Conservation (phyloP, 1,284 basidiomycete genomes). For the Rhodotorula sp. region DNA sequence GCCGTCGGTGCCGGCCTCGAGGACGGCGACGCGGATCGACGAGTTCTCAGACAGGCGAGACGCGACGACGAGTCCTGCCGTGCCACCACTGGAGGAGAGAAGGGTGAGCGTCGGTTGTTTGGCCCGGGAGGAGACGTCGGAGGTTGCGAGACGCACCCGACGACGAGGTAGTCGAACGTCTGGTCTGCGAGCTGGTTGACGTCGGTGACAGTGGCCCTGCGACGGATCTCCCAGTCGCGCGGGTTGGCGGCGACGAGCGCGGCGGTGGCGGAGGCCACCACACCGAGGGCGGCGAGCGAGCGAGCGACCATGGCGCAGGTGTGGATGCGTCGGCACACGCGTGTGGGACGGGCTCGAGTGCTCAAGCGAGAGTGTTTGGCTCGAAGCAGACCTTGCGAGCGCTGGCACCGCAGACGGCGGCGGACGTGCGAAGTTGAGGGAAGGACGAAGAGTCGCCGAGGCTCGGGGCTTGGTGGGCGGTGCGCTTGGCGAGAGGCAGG, state of each 20-base stretch:
- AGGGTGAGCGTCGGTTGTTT: background rate
- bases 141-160: conserved; percentile 24
- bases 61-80: conserved; percentile 71
- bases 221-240: conserved; percentile 7
- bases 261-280: background rate
- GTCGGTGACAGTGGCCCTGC: conserved; percentile 26
- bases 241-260: background rate
- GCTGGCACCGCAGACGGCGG: too few relatives aligned
- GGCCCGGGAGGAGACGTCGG: background rate
- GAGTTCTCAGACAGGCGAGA: conserved; percentile 68
- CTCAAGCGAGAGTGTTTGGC: too few relatives aligned
- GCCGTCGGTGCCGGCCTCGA: conserved; percentile 69
- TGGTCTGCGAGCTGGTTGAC: conserved; percentile 10
- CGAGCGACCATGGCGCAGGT: background rate
- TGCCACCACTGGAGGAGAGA: conserved; percentile 57
- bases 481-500: too few relatives aligned
- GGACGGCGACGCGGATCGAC: conserved; percentile 64
- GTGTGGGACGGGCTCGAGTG: background rate
- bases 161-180: conserved; percentile 39
- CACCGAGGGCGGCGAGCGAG: background rate
- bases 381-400: too few relatives aligned
- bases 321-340: background rate
- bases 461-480: too few relatives aligned
- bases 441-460: too few relatives aligned
- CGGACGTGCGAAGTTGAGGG: too few relatives aligned